A percentile compares a stretch with the other conserved stretches of the same genome.
phyloP scores from a whole-genome alignment of 2,329 filamentous ascomycete species.

The Neobulgaria alba region DNA sequence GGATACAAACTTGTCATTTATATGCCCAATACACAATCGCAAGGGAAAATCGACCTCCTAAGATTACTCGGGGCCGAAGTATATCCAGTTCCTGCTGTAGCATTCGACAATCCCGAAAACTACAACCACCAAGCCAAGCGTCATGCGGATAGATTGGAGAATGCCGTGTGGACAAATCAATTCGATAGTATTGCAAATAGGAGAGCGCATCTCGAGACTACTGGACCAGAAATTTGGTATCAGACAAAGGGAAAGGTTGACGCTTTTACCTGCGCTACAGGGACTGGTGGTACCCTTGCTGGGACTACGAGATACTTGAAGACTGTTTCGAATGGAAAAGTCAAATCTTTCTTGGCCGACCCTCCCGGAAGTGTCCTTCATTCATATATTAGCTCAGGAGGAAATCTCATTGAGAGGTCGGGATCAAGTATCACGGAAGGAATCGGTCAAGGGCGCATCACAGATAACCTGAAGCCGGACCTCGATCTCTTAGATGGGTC shows the following conservation, averaged over 20 bases:
- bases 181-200: constrained; percentile 96
- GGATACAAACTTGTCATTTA: constrained; percentile 97
- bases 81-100: constrained; percentile 88
- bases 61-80: constrained; percentile 89
- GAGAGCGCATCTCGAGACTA: constrained; percentile 91
- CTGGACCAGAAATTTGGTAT: constrained; percentile 92
- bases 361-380: constrained; percentile 90
- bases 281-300: constrained; percentile 85
- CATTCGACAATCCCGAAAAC: constrained; percentile 90
- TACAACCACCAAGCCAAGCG: constrained; percentile 94
- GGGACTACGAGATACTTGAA: constrained; percentile 86
- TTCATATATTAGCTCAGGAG: constrained; percentile 80
- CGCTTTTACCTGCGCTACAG: constrained; percentile 91
- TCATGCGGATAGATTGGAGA: constrained; percentile 78
- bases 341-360: constrained; percentile 86
- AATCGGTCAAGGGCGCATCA: constrained; percentile 92
- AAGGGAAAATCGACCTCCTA: constrained; percentile 93
- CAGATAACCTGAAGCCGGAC: constrained; percentile 86
- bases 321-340: constrained; percentile 64
- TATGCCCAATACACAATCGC: constrained; percentile 98
- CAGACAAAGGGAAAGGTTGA: constrained; percentile 82
- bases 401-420: constrained; percentile 68
- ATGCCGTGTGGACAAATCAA: constrained; percentile 97
- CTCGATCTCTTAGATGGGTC: constrained; percentile 78
- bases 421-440: constrained; percentile 94